Evolutionary conservation across 306 rosid species (phyloP).

Genomic region (Trifolium dubium): DNA sequence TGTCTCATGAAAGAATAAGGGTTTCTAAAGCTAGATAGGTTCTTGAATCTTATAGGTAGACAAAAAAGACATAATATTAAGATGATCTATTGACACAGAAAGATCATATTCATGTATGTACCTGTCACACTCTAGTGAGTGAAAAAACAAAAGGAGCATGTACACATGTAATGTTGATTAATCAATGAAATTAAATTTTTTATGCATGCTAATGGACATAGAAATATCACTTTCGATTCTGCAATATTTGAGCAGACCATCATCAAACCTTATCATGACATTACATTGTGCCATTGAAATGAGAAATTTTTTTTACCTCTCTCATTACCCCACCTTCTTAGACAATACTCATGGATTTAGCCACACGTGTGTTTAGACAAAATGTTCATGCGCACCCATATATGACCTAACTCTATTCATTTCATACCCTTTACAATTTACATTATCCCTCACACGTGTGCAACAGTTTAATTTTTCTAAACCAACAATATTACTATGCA

Average conservation of each 20-base stretch:
- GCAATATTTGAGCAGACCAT: constrained; percentile 50
- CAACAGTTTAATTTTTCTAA: constrained; percentile 24
- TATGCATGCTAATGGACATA: constrained; percentile 46
- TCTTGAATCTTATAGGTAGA: constrained; percentile 38
- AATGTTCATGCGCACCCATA: constrained; percentile 54
- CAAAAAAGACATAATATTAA: constrained; percentile 44
- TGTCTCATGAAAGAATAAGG: constrained; percentile 24
- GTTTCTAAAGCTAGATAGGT: not conserved
- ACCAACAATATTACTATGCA: constrained; percentile 7
- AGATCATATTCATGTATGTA: constrained; percentile 3
- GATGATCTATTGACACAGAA: not conserved
- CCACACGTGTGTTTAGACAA: constrained; percentile 59
- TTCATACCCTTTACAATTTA: constrained; percentile 45
- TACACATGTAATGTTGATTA: constrained; percentile 3
- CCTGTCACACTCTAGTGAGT: constrained; percentile 32
- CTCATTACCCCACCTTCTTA: constrained; percentile 63
- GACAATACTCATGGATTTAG: constrained; percentile 36
- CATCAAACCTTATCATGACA: constrained; percentile 52
- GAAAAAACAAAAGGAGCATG: constrained; percentile 29
- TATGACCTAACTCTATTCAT: constrained; percentile 42
- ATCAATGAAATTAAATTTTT: constrained; percentile 14
- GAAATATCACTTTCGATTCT: constrained; percentile 56
- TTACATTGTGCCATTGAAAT: constrained; percentile 40
- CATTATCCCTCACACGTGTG: constrained; percentile 61
- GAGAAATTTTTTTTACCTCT: constrained; percentile 24